Evolutionary conservation across 257 asterid species (phyloP).

Genomic region (Nicotiana tabacum): DNA sequence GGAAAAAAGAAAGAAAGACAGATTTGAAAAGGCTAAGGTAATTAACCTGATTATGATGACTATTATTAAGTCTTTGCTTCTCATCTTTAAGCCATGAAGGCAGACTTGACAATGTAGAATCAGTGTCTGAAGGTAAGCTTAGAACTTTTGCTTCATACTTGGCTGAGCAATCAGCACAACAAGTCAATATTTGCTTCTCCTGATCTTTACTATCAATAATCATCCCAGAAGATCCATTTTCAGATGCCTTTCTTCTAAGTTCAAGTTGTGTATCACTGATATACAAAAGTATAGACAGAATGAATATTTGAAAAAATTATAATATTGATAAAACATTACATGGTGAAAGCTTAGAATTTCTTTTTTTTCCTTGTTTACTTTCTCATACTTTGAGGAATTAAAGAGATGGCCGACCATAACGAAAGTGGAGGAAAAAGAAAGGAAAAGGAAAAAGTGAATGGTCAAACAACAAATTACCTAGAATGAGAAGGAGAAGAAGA

Average conservation of each 20-base stretch:
- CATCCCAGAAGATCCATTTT: conserved; percentile 22
- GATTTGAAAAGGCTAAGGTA: background rate
- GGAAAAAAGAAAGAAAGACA: background rate
- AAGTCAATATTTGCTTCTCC: conserved; percentile 20
- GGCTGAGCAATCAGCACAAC: conserved; percentile 43
- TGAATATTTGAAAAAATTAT: background rate
- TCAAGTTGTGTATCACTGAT: conserved; percentile 29
- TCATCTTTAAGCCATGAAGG: conserved; percentile 82
- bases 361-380: background rate
- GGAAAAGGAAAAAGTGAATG: background rate
- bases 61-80: conserved; percentile 31
- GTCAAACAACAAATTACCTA: conserved; percentile 9
- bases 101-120: conserved; percentile 39
- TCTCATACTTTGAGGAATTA: background rate
- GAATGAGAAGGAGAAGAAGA: conserved; percentile 8
- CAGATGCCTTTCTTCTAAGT: conserved; percentile 21
- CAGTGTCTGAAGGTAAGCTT: conserved; percentile 22
- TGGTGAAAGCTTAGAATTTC: background rate
- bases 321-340: background rate
- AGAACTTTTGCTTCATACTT: conserved; percentile 44
- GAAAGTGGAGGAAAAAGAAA: background rate
- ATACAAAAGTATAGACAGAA: background rate
- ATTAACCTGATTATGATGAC: conserved; percentile 37
- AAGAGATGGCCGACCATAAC: background rate
- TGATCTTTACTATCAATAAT: conserved; percentile 22